Base-by-base conservation (phyloP, 2,329 filamentous ascomycete genomes). In the Metarhizium humberi region DNA sequence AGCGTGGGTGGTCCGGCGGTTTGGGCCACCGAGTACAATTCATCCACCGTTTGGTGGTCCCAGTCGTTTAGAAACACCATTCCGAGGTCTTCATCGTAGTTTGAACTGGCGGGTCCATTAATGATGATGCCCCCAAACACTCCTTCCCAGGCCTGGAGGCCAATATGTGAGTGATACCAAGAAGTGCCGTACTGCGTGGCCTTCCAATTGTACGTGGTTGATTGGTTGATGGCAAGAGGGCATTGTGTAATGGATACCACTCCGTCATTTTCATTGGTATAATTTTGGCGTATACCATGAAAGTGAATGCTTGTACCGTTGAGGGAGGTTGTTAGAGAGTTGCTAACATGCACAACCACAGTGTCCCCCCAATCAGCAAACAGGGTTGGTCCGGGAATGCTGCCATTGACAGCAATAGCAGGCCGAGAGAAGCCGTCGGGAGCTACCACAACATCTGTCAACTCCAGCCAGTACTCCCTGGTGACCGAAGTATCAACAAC, bases 41-140 rank as follows among this genome's bases (percentile, higher is more conserved):
- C 59, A 52, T 75, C 73, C 2, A 71, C 69, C 0, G 73, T 75
- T 42, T 60, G 54, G 57, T 81, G 78, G 59, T 75, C 75, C 79
- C 81, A 86, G 61, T 86, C 84, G 16, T 75, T 78, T 6, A 87
- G 63, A 30, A 83, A 73, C 1, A 87, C 61, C 11, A 75, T 68
- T 3, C 85, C 85, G 0, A 86, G 71, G 61, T 88, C 85, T 51
- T 78, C 73, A 57, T 88, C 83, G 60, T 85, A 86, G 61, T 81
- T 74, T 14, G 75, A 72, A 2, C 78, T 77, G 0, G 76, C 74
- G 0, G 83, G 83, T 0, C 83, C 84, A 54, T 85, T 75, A 60
- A 87, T 81, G 18, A 86, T 68, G 40, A 88, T 79, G 2, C 75
- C 76, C 0, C 85, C 85, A 32, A 80, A 72, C 0, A 86, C 68